Evolutionary conservation across 768 basidiomycete species (phyloP), one percentile per base, ranked within the genome.

Genomic region (Coprinellus aureogranulatus): DNA sequence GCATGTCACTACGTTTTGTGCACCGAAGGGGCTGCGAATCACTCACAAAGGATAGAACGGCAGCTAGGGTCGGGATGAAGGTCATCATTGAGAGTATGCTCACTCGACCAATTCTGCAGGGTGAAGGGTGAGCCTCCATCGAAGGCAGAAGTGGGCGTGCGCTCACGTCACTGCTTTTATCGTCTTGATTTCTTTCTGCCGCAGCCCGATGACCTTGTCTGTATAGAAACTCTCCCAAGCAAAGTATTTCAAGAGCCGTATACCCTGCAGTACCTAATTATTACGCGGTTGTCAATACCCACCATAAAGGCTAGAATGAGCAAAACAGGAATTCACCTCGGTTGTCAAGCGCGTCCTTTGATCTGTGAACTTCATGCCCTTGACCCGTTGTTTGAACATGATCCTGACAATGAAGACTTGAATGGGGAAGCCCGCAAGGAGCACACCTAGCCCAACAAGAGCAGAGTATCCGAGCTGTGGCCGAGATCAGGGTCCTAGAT

Each of bases 291-390:
- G n/a, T n/a, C n/a, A n/a, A n/a, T n/a, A n/a, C n/a, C n/a, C n/a
- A n/a, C n/a, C n/a, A n/a, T n/a, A n/a, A n/a, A n/a, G n/a, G n/a
- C n/a, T n/a, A n/a, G n/a, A n/a, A n/a, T n/a, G n/a, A n/a, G n/a
- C n/a, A n/a, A n/a, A n/a, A n/a, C n/a, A n/a, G n/a, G n/a, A n/a
- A n/a, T n/a, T 20, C 18, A 52, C 56, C 74, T 90, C 89, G 1
- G 81, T 85, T 0, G 83, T 79, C 23, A 89, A 74, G 16, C 87
- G 73, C 12, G 89, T 83, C 12, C 89, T 80, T 48, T 75, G 75
- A 62, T 91, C 89, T 3, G 88, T 88, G 58, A 88, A 77, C 61
- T 81, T 78, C 51, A 89, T 81, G 27, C 81, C 82, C 61, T 82
- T 83, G 54, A 74, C 72, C 28, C 81, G 76, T 58, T 83, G 81